Percentiles rank a stretch among this genome's conserved stretches.
Conservation (phyloP, 1,284 basidiomycete species). For the Trichosporon faecale region DNA sequence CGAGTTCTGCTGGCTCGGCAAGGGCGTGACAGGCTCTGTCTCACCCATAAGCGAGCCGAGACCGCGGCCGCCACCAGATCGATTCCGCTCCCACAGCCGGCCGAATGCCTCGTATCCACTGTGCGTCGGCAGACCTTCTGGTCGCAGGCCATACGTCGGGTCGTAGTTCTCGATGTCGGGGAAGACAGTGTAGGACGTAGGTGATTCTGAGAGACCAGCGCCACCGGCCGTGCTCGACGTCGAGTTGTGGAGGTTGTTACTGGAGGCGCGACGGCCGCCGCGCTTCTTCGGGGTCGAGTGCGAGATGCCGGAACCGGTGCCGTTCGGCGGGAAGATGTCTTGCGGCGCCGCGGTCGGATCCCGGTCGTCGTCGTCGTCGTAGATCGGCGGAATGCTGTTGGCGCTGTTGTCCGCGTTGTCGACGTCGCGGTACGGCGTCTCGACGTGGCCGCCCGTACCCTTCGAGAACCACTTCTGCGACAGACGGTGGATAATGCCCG, state of each 20-base stretch:
- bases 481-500: slow-evolving; percentile 92
- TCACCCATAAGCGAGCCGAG: slow-evolving; percentile 47
- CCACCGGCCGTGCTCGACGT: slow-evolving; percentile 20
- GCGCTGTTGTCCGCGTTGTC: slow-evolving; percentile 19
- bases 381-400: slow-evolving; percentile 47
- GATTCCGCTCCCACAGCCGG: slow-evolving; percentile 60
- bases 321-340: slow-evolving; percentile 13
- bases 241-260: slow-evolving; percentile 2
- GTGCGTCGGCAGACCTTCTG: slow-evolving; percentile 70
- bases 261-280: background rate
- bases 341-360: slow-evolving; percentile 28
- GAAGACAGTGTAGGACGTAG: slow-evolving; percentile 57
- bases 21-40: background rate
- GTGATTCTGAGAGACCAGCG: slow-evolving; percentile 43
- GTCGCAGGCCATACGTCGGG: slow-evolving; percentile 94
- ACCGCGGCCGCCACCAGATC: slow-evolving; percentile 59
- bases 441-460: slow-evolving; percentile 47
- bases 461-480: slow-evolving; percentile 78
- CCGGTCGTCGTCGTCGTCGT: slow-evolving; percentile 56
- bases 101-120: slow-evolving; percentile 51
- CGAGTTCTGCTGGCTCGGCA: background rate
- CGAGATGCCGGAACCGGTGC: slow-evolving; percentile 2
- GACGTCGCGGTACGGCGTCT: slow-evolving; percentile 47
- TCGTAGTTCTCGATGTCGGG: slow-evolving; percentile 89
- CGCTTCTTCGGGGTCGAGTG: slow-evolving; percentile 7